Evolutionary conservation across 1,284 basidiomycete genomes (phyloP).

Genomic region (Sanghuangporus baumii): DNA sequence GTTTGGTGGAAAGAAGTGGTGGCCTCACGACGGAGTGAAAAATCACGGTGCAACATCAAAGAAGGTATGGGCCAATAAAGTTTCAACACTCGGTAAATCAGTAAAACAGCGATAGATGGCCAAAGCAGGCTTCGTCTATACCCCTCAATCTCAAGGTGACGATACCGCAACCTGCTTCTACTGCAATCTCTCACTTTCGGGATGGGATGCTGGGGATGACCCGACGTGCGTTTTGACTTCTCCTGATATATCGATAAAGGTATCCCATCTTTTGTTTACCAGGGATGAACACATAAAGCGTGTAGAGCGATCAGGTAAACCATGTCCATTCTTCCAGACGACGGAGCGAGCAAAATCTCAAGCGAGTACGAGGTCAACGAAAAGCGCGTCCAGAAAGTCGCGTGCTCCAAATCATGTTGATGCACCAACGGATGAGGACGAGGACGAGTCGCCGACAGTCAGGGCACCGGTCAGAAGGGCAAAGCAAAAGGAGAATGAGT

Average conservation of each 20-base stretch:
- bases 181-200: slow-evolving; percentile 66
- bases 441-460: neutral
- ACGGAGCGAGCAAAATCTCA: slow-evolving; percentile 16
- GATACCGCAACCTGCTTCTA: slow-evolving; percentile 78
- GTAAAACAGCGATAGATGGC: slow-evolving; percentile 56
- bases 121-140: slow-evolving; percentile 75
- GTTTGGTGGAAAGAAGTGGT: slow-evolving; percentile 50
- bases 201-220: slow-evolving; percentile 79
- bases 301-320: slow-evolving; percentile 36
- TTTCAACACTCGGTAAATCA: slow-evolving; percentile 8
- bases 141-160: slow-evolving; percentile 54
- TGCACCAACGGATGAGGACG: neutral
- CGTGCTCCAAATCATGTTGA: neutral
- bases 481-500: slow-evolving; percentile 3
- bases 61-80: slow-evolving; percentile 31
- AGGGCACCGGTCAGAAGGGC: neutral
- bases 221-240: slow-evolving; percentile 51
- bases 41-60: slow-evolving; percentile 65
- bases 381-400: slow-evolving; percentile 7
- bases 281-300: slow-evolving; percentile 66
- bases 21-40: slow-evolving; percentile 64
- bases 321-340: slow-evolving; percentile 49
- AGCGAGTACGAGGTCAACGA: slow-evolving; percentile 20
- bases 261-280: slow-evolving; percentile 13
- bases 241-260: neutral